phyloP scores from a whole-genome alignment of 352 stramenopile species.

The Vaucheria bursata region DNA sequence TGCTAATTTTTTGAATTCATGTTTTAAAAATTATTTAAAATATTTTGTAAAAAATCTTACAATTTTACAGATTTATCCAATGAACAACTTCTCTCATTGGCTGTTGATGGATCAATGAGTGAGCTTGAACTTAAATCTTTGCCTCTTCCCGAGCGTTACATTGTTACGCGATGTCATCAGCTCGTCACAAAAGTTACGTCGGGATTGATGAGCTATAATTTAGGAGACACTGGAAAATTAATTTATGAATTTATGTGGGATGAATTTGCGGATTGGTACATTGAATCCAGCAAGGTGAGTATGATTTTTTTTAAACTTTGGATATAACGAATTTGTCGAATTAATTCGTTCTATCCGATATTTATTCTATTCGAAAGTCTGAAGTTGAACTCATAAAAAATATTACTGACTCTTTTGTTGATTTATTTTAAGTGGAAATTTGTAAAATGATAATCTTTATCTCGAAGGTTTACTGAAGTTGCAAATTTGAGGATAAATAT shows the following conservation, averaged over 20 bases:
- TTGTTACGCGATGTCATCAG: conserved; percentile 62
- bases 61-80: conserved; percentile 36
- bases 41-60: too few relatives aligned
- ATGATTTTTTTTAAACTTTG: conserved; percentile 13
- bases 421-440: too few relatives aligned
- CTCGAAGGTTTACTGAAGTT: too few relatives aligned
- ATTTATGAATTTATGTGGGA: conserved; percentile 76
- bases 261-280: conserved; percentile 69
- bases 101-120: conserved; percentile 56
- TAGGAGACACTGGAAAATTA: conserved; percentile 48
- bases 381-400: too few relatives aligned
- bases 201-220: conserved; percentile 52
- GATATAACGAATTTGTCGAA: too few relatives aligned
- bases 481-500: too few relatives aligned
- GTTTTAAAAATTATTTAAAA: too few relatives aligned
- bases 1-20: too few relatives aligned
- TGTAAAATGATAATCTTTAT: too few relatives aligned
- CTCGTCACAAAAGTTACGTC: conserved; percentile 58
- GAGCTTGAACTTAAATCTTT: conserved; percentile 59
- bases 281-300: conserved; percentile 70
- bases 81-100: conserved; percentile 50
- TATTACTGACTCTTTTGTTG: too few relatives aligned
- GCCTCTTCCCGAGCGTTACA: conserved; percentile 63
- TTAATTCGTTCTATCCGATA: too few relatives aligned
- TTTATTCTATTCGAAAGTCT: too few relatives aligned